Conservation (phyloP, 495 filamentous ascomycete genomes). For the Lophiotrema nucula region DNA sequence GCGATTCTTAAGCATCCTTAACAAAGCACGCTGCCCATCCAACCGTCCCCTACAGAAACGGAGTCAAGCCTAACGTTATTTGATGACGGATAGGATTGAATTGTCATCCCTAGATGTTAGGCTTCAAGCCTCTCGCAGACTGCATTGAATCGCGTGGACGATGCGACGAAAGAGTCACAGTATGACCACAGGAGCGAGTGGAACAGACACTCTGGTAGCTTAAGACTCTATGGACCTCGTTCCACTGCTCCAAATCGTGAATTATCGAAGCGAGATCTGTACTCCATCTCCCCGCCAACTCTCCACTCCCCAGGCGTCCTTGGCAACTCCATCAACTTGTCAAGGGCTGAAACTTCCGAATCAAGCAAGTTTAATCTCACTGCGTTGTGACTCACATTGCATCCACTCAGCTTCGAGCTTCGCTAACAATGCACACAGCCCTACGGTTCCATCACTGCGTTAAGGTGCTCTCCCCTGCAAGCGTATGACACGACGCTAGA, state of each 20-base stretch:
- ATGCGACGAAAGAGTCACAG: neutral
- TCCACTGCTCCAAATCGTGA: neutral
- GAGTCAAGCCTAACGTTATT: neutral
- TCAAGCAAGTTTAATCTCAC: neutral
- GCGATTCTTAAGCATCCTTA: neutral
- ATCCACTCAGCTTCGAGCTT: neutral
- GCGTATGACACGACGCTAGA: neutral
- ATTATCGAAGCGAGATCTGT: slow-evolving; percentile 6
- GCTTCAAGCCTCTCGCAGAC: neutral
- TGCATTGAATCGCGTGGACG: neutral
- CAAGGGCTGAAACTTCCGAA: neutral
- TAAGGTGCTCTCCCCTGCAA: neutral
- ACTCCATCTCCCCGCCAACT: slow-evolving; percentile 5
- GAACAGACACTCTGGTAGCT: neutral
- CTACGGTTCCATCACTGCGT: slow-evolving; percentile 26
- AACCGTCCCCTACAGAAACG: neutral
- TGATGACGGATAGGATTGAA: neutral
- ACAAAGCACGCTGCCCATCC: neutral
- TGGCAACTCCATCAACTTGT: neutral
- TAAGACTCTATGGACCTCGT: neutral
- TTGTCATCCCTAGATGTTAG: neutral
- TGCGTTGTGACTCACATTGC: slow-evolving; percentile 7
- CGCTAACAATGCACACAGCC: slow-evolving; percentile 17
- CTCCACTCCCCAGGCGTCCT: neutral
- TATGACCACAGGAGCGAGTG: neutral